Percentiles rank a stretch among this genome's conserved stretches.
Conservation (phyloP, 2,329 filamentous ascomycete species). For the Podosphaera aphanis region DNA sequence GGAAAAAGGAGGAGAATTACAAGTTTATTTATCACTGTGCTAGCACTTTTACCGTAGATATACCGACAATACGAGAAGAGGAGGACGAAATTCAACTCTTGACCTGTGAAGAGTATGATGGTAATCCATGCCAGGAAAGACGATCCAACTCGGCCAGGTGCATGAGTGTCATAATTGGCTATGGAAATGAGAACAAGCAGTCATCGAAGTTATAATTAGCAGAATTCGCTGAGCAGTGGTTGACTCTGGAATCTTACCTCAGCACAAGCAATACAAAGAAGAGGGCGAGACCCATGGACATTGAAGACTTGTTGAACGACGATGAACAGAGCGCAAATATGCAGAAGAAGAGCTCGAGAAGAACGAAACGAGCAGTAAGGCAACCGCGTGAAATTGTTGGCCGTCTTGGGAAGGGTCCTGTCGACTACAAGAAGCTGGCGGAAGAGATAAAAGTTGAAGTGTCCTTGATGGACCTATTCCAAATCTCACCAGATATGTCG, state of each 20-base stretch:
- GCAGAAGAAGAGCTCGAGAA: neutral
- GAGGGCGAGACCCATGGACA: neutral
- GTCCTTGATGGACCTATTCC: neutral
- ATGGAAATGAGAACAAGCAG: neutral
- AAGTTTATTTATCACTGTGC: no score
- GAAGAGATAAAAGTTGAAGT: neutral
- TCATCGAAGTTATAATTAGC: neutral
- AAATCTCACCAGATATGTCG: neutral
- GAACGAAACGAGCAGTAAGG: neutral
- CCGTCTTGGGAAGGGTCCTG: neutral
- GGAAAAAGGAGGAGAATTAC: no score
- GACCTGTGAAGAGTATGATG: neutral
- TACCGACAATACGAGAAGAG: no score
- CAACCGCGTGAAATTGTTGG: neutral
- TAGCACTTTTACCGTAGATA: neutral
- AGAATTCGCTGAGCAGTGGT: no score
- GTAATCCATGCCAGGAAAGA: neutral
- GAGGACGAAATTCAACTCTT: neutral
- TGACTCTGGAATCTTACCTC: neutral
- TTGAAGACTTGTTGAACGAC: neutral
- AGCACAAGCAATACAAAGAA: neutral
- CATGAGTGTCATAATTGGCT: neutral
- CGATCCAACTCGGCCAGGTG: neutral
- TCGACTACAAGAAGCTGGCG: neutral
- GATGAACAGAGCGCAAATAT: neutral